Base-by-base conservation (phyloP, 495 filamentous ascomycete species). In the Hypoxylon cercidicola region DNA sequence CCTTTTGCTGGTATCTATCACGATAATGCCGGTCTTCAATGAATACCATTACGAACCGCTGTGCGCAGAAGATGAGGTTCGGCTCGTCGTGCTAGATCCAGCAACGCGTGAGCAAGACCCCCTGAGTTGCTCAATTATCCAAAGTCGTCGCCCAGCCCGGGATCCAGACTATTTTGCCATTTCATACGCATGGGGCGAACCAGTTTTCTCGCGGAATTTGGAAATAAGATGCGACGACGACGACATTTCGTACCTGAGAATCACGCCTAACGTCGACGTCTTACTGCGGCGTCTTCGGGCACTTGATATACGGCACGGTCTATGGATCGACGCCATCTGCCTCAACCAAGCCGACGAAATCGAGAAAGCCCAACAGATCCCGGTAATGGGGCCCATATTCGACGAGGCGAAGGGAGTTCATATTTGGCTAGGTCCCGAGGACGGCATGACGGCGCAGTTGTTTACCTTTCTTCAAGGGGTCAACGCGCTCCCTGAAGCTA, bases 261-360 rank as follows among this genome's bases (percentile, higher is more conserved):
- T 54, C 51, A 54, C 51, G 1, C 37, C 51, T 19, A 44, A 18
- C 13, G 21, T 54, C 25, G 37, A 54, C 21, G 51, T 3, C 8
- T 30, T 54, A 30, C 18, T 54, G 3, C 10, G 35, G 13, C 37
- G 21, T 30, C 20, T 54, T 16, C 35, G 51, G 28, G 20, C 37
- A 15, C 51, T 43, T 1, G 16, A 30, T 16, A 3, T 30, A 2
- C 20, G 16, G 9, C 20, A 20, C 2, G 18, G n/a, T 15, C 10
- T 74, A 5, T 77, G 75, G 75, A 64, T 75, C 18, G 75, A 77
- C 44, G 71, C 74, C 19, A 59, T 76, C 41, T 73, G 72, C 54
- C 75, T 77, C 25, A 72, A 77, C 50, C 75, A 76, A 48, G 20
- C 64, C 16, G 68, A 77, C 41, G 48, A 60, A 28, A 39, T 44